A percentile compares a stretch with the other conserved stretches of the same genome.
These are phyloP conservation scores for Pichia sp. DNA, from an alignment of 1,139 yeast species.

Conservation along the genomic window DNA sequence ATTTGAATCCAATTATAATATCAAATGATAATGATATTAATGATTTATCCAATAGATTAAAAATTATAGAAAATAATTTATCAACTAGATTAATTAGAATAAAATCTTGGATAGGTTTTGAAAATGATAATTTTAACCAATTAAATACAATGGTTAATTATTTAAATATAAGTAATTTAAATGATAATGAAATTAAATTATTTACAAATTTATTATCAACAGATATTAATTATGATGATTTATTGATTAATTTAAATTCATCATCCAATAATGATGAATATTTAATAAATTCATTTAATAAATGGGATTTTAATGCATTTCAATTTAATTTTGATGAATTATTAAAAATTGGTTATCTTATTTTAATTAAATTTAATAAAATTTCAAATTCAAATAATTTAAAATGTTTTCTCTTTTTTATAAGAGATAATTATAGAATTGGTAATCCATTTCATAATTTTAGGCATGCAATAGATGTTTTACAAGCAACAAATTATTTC, in stretches of 20 bases:
- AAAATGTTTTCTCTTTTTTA: slow-evolving; percentile 45
- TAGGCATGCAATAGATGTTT: slow-evolving; percentile 91
- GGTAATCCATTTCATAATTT: slow-evolving; percentile 93
- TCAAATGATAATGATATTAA: slow-evolving; percentile 2
- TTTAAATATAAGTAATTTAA: slow-evolving; percentile 26
- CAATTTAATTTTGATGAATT: slow-evolving; percentile 63
- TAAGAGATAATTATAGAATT: slow-evolving; percentile 71
- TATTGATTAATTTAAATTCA: not conserved
- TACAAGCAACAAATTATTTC: slow-evolving; percentile 80
- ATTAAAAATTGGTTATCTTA: slow-evolving; percentile 51
- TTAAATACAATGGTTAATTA: slow-evolving; percentile 24
- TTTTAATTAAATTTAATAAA: slow-evolving; percentile 39
- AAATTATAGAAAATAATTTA: slow-evolving; percentile 4
- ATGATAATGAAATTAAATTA: slow-evolving; percentile 1
- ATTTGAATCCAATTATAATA: slow-evolving; percentile 20
- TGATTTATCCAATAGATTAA: slow-evolving; percentile 8
- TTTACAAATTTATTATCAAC: slow-evolving; percentile 8
- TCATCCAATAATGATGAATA: slow-evolving; percentile 14
- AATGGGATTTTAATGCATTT: slow-evolving; percentile 64
- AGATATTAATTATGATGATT: not conserved
- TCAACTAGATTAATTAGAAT: slow-evolving; percentile 39
- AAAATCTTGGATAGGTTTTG: slow-evolving; percentile 52
- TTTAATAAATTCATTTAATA: slow-evolving; percentile 28
- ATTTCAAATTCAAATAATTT: slow-evolving; percentile 5
- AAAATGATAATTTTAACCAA: slow-evolving; percentile 33